These are phyloP conservation scores for Coniochaeta ligniaria DNA, from an alignment of 2,329 filamentous ascomycete genomes.

Conservation along the genomic window DNA sequence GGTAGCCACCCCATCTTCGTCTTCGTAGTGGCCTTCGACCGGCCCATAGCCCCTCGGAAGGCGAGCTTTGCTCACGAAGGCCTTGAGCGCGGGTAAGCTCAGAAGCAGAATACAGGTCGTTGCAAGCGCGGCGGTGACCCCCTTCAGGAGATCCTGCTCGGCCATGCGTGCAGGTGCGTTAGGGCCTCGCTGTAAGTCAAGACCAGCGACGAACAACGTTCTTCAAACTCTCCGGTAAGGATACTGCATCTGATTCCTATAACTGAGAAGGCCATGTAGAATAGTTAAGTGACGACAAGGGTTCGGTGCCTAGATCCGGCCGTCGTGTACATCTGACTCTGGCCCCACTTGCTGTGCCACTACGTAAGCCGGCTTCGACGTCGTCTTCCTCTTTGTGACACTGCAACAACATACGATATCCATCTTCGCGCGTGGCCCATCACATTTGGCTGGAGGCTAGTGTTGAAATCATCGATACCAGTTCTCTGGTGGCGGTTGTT, in stretches of 20 bases:
- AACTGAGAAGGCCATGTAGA: neutral
- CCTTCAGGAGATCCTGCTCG: constrained; percentile 6
- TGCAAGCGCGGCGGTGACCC: constrained; percentile 3
- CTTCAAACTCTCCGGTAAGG: neutral
- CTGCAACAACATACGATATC: neutral
- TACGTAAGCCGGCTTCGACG: neutral
- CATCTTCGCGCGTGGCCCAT: neutral
- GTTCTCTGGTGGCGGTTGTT: too few species aligned
- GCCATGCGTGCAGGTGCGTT: constrained; percentile 1
- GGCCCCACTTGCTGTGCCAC: neutral
- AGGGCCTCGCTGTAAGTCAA: neutral
- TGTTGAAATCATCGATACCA: too few species aligned
- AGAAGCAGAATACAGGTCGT: constrained; percentile 6
- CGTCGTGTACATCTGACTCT: neutral
- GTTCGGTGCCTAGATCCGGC: neutral
- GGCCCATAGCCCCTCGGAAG: constrained; percentile 10
- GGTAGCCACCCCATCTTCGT: constrained; percentile 23
- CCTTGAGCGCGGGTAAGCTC: constrained; percentile 7
- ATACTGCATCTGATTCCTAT: neutral
- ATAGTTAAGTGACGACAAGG: neutral
- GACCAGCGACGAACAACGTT: neutral
- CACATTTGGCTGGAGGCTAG: too few species aligned
- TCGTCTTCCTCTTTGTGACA: neutral
- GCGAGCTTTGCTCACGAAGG: neutral
- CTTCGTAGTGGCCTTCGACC: constrained; percentile 19